A percentile compares a stretch with the other conserved stretches of the same genome.
Conservation (phyloP, 805 yeast genomes). For the Metschnikowia bowlesiae region DNA sequence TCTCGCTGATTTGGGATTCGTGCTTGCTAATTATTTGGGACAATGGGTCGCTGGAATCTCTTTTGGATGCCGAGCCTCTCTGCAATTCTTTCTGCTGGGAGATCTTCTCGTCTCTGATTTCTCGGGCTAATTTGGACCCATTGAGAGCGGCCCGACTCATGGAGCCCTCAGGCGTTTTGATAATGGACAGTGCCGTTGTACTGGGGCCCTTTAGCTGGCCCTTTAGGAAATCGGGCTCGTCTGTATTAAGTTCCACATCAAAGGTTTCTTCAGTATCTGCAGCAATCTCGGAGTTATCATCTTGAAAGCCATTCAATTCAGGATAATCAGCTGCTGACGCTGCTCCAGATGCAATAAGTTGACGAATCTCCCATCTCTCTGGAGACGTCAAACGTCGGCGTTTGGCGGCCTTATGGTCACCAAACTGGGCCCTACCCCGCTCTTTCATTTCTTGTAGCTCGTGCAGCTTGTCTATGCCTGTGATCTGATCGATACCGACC, state of each 20-base stretch:
- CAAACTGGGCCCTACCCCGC: constrained; percentile 9
- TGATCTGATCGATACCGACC: constrained; percentile 66
- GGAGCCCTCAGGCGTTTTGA: constrained; percentile 75
- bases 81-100: constrained; percentile 47
- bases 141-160: constrained; percentile 68
- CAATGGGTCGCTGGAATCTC: constrained; percentile 10
- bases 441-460: constrained; percentile 16
- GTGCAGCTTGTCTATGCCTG: constrained; percentile 45
- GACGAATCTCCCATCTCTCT: constrained; percentile 87
- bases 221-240: constrained; percentile 67
- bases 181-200: constrained; percentile 50
- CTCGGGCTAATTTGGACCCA: constrained; percentile 66
- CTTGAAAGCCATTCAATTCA: constrained; percentile 36
- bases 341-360: constrained; percentile 76
- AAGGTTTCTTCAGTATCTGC: constrained; percentile 43
- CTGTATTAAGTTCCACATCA: constrained; percentile 68
- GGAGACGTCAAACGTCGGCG: constrained; percentile 63
- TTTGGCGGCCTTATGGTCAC: constrained; percentile 13
- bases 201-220: constrained; percentile 44
- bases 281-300: constrained; percentile 17
- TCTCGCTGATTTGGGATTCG: constrained; percentile 7
- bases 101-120: constrained; percentile 55
- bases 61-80: constrained; percentile 19
- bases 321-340: constrained; percentile 65
- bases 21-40: constrained; percentile 2